Conservation (phyloP, 345 rosid species). For the Hirschfeldia incana region DNA sequence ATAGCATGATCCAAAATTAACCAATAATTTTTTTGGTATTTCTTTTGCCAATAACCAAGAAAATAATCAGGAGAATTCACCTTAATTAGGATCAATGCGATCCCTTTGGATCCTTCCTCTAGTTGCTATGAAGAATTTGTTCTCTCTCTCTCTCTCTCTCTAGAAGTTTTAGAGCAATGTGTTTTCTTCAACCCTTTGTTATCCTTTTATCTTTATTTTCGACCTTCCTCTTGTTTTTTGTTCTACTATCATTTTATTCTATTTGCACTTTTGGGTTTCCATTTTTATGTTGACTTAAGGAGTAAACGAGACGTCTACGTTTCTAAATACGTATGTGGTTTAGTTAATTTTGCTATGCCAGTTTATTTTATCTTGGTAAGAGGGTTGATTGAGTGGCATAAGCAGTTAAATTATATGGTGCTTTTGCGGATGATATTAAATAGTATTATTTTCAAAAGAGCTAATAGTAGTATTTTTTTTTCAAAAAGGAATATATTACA, state of each 20-base stretch:
- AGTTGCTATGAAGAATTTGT: constrained; percentile 49
- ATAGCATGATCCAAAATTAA: constrained; percentile 75
- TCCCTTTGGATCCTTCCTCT: constrained; percentile 99
- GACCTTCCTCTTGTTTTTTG: background rate
- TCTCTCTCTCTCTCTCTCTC: constrained; percentile 10
- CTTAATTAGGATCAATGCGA: constrained; percentile 91
- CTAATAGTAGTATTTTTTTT: background rate
- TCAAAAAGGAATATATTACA: background rate
- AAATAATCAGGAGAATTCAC: background rate
- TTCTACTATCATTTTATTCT: background rate
- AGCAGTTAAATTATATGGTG: background rate
- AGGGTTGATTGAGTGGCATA: background rate
- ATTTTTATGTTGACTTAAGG: background rate
- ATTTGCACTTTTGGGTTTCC: constrained; percentile 11
- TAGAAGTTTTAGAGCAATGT: constrained; percentile 24
- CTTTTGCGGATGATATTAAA: background rate
- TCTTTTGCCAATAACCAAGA: constrained; percentile 54
- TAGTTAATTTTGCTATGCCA: background rate
- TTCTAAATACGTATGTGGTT: background rate
- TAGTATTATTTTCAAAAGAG: background rate
- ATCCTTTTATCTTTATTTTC: constrained; percentile 17
- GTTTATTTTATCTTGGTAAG: background rate
- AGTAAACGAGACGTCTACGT: constrained; percentile 19
- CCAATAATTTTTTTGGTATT: constrained; percentile 82
- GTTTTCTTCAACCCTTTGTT: constrained; percentile 27